phyloP scores from a whole-genome alignment of 2,329 filamentous ascomycete genomes.

The Alternaria novae-zelandiae region DNA sequence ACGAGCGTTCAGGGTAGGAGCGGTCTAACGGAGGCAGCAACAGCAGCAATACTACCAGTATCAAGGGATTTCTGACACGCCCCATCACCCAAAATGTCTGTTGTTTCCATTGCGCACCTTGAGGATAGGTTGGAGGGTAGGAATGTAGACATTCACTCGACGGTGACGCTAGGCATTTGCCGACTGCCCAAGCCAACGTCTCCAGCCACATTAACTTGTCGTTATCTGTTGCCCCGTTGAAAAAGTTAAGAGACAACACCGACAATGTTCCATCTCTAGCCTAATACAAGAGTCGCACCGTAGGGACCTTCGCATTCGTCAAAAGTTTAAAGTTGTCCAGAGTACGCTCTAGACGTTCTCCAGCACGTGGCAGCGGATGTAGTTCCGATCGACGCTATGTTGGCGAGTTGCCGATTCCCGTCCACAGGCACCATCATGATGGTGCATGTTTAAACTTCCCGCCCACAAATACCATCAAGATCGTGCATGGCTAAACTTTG shows the following conservation, averaged over 20 bases:
- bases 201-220: not conserved
- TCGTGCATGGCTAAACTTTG: not conserved
- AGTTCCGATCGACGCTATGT: not conserved
- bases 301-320: not conserved
- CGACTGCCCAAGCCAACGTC: not conserved
- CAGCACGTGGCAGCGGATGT: not conserved
- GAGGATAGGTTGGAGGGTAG: not conserved
- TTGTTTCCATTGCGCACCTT: not conserved
- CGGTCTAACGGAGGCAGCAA: not conserved
- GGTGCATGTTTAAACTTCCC: not conserved
- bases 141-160: not conserved
- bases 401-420: not conserved
- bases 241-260: not conserved
- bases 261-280: not conserved
- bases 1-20: not conserved
- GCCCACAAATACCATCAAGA: not conserved
- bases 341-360: not conserved
- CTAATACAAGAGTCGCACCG: not conserved
- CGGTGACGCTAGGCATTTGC: not conserved
- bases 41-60: not conserved
- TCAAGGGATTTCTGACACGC: not conserved
- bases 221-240: not conserved
- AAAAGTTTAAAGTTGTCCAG: not conserved
- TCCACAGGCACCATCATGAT: not conserved
- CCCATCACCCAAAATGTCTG: not conserved